phyloP scores from a whole-genome alignment of 2,329 filamentous ascomycete species.

The Aspergillus costaricaensis region DNA sequence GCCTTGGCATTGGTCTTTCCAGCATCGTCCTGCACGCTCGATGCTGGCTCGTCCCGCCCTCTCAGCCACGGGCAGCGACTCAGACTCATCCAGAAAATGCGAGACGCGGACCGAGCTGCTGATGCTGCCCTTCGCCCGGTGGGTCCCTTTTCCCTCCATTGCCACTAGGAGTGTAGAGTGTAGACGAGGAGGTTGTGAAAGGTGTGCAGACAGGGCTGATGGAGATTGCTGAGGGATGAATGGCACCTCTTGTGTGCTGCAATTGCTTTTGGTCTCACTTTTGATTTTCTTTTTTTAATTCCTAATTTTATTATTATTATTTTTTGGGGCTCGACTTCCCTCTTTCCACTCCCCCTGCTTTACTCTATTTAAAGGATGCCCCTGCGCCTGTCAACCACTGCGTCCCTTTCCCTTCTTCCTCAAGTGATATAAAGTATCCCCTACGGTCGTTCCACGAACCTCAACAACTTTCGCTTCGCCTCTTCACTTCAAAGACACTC shows the following conservation, averaged over 20 bases:
- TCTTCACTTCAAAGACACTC: conserved; percentile 9
- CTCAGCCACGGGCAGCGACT: background rate
- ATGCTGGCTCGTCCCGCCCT: background rate
- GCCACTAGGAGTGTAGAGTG: conserved; percentile 11
- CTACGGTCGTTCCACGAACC: conserved; percentile 12
- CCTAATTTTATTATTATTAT: no score
- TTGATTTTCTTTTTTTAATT: no score
- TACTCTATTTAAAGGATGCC: conserved; percentile 21
- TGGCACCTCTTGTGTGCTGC: background rate
- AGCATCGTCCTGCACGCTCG: background rate
- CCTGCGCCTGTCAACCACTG: conserved; percentile 20
- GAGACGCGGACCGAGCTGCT: conserved; percentile 7
- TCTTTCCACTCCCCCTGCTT: conserved; percentile 8
- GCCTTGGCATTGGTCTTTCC: background rate
- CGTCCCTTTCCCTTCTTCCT: conserved; percentile 11
- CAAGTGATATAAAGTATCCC: conserved; percentile 20
- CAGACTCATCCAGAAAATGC: background rate
- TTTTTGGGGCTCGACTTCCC: no score
- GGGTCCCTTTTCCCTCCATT: conserved; percentile 4
- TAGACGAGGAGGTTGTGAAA: conserved; percentile 5
- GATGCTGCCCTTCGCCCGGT: conserved; percentile 7
- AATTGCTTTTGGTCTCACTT: conserved; percentile 2
- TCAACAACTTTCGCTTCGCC: conserved; percentile 7
- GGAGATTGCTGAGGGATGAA: background rate
- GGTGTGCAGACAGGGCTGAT: conserved; percentile 19